phyloP scores from a whole-genome alignment of 768 basidiomycete species.

The Podaxis mareebaensis region DNA sequence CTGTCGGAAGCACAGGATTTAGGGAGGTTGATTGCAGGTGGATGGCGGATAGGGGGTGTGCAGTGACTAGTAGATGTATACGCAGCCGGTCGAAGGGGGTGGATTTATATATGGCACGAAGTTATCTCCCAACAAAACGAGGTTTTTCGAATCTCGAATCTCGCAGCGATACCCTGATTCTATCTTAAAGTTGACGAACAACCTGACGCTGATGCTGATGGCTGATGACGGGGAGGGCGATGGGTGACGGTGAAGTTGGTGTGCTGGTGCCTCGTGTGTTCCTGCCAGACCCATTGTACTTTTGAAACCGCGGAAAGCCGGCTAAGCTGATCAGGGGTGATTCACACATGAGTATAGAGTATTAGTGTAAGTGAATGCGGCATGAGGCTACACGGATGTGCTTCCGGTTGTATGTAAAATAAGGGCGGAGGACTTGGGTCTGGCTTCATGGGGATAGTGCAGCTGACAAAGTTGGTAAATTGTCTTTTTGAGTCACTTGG shows the following conservation, averaged over 20 bases:
- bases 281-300: neutral
- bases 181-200: neutral
- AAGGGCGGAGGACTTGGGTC: too few relatives aligned
- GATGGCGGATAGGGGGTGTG: too few relatives aligned
- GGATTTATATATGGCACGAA: neutral
- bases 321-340: neutral
- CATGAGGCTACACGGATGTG: neutral
- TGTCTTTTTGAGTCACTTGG: neutral
- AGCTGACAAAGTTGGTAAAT: neutral
- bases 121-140: neutral
- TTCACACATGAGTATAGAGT: neutral
- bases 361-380: neutral
- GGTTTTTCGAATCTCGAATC: neutral
- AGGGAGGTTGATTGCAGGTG: too few relatives aligned
- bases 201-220: neutral
- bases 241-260: neutral
- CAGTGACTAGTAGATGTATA: too few relatives aligned
- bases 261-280: neutral
- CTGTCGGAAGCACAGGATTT: too few relatives aligned
- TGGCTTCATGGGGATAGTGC: too few relatives aligned
- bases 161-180: neutral
- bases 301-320: conserved; percentile 9
- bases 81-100: neutral
- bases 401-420: too few relatives aligned
- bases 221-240: neutral